A percentile compares a stretch with the other conserved stretches of the same genome.
phyloP scores from a whole-genome alignment of 768 basidiomycete genomes.

The Lactarius deliciosus region DNA sequence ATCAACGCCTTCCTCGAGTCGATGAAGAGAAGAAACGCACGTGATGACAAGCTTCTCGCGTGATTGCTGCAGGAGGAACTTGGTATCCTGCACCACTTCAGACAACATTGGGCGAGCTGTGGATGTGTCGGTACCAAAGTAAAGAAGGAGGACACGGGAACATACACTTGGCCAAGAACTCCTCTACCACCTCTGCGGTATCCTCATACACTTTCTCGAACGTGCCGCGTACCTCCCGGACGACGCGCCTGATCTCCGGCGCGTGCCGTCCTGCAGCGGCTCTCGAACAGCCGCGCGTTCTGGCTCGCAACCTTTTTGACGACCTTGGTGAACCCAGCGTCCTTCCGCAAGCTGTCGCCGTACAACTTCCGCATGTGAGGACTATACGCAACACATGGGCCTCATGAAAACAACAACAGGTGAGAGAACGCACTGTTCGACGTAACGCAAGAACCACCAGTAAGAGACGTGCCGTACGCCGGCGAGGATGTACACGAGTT shows the following conservation, averaged over 20 bases:
- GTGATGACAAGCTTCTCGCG: conserved; percentile 90
- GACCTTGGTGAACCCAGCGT: conserved; percentile 98
- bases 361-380: conserved; percentile 99
- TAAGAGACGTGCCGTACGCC: conserved; percentile 83
- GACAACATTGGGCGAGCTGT: conserved; percentile 84
- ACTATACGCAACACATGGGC: conserved; percentile 42
- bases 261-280: conserved; percentile 76
- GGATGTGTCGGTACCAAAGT: conserved; percentile 11
- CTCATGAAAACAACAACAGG: neutral
- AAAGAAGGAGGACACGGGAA: conserved; percentile 13
- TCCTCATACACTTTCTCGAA: conserved; percentile 96
- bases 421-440: conserved; percentile 74
- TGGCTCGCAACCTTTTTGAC: conserved; percentile 88
- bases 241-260: conserved; percentile 80
- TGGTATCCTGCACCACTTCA: conserved; percentile 92
- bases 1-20: neutral
- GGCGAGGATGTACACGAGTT: conserved; percentile 84
- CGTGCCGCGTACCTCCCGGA: conserved; percentile 88
- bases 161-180: conserved; percentile 89
- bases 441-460: conserved; percentile 93
- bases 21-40: conserved; percentile 46
- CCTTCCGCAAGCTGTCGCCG: conserved; percentile 89
- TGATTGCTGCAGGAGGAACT: conserved; percentile 85
- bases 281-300: conserved; percentile 74
- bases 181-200: conserved; percentile 89